phyloP scores from a whole-genome alignment of 495 filamentous ascomycete genomes.

The Tuber brumale region DNA sequence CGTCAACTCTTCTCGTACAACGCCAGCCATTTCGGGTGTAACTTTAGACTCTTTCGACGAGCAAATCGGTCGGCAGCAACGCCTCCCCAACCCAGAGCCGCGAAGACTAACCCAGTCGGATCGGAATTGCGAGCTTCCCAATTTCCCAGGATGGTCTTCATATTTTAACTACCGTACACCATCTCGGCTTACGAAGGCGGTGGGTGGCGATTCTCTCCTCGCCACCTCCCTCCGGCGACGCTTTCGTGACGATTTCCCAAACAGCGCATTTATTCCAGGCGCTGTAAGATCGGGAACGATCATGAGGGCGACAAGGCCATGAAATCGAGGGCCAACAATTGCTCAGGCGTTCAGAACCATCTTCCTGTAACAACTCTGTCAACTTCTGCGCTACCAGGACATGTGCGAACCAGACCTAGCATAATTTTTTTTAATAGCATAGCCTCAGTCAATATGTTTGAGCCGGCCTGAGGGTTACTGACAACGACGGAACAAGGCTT shows the following conservation, averaged over 20 bases:
- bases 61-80: no score
- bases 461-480: background rate
- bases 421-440: background rate
- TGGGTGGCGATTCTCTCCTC: background rate
- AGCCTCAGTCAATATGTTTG: background rate
- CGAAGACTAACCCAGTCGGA: background rate
- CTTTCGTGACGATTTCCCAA: background rate
- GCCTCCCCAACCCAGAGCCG: background rate
- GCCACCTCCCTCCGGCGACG: background rate
- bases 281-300: background rate
- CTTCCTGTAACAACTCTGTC: background rate
- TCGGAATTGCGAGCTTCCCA: background rate
- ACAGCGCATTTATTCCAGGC: background rate
- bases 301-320: background rate
- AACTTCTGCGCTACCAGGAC: background rate
- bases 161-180: background rate
- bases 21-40: no score
- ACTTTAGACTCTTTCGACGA: no score
- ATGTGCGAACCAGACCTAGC: background rate
- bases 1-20: background rate
- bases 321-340: background rate
- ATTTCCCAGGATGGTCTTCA: background rate
- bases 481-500: background rate
- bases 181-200: background rate
- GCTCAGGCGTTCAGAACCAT: background rate